Evolutionary conservation across 495 filamentous ascomycete genomes (phyloP), one percentile per base, ranked within the genome.

Genomic region (Barbatosphaeria neglecta): DNA sequence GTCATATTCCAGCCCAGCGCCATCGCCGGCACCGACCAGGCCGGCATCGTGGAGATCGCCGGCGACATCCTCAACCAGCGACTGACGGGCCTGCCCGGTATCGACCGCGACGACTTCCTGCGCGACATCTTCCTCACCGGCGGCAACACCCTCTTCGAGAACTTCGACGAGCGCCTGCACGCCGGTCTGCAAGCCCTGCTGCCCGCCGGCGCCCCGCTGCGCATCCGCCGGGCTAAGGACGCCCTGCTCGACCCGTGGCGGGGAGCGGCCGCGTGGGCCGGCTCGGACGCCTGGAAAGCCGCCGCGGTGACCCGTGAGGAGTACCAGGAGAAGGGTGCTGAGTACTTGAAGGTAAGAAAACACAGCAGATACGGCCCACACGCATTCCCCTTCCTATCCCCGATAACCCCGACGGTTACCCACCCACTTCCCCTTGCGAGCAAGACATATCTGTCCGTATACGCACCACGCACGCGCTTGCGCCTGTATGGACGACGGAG

Each of bases 11-110:
- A 95, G 61, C 92, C 92, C 0, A 75, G 74, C n/a, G 68, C 71
- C 11, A 95, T 98, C 56, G 92, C 93, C 2, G 92, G 92, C 3
- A 71, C 97, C 28, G 92, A 98, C 58, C 92, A 98, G 63, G 89
- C 90, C 0, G 92, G 92, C 18, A 73, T 98, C 17, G 72, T 93
- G 18, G 90, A 98, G 64, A 88, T 95, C 41, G 85, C 84, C 0
- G 82, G 83, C 5, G 84, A 87, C 50, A 90, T 97, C 31, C 65
- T 96, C 15, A 84, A 76, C 7, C 83, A 90, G 54, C 80, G 92
- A 2, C 73, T 96, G 22, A 68, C 76, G 2, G 61, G 61, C 19
- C 51, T 70, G 39, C 62, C 70, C 16, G 66, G 74, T 0, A 60
- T 70, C 2, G 74, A 80, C 43, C 73, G 77, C 33, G 68, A 78